Evolutionary conservation across 352 stramenopile species (phyloP).

Genomic region (Elongisporangium anandrum): DNA sequence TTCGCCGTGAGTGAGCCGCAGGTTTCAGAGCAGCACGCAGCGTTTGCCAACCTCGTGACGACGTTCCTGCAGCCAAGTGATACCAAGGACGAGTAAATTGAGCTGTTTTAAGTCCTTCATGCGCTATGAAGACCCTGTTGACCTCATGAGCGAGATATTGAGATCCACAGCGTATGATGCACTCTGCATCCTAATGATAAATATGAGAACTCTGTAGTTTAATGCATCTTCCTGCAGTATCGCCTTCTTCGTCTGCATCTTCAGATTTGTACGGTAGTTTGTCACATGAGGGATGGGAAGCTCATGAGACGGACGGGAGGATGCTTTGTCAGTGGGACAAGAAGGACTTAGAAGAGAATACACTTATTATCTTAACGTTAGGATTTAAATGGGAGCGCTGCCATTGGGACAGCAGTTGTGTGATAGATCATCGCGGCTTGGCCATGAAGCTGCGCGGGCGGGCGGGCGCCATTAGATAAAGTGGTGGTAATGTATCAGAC

Average conservation of each 20-base stretch:
- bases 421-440: not conserved
- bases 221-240: too few relatives aligned
- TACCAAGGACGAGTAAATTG: not conserved
- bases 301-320: not conserved
- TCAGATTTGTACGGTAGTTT: not conserved
- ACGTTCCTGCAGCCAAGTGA: conserved; percentile 23
- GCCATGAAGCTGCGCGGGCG: not conserved
- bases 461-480: not conserved
- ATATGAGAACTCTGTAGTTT: too few relatives aligned
- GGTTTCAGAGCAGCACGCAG: conserved; percentile 15
- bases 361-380: not conserved
- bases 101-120: not conserved
- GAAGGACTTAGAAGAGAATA: not conserved
- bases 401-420: not conserved
- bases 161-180: not conserved
- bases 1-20: conserved; percentile 2
- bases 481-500: not conserved
- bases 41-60: conserved; percentile 19
- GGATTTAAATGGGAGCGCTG: not conserved
- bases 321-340: not conserved
- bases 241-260: not conserved
- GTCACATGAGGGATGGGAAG: not conserved
- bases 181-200: not conserved
- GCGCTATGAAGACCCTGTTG: not conserved
- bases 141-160: not conserved